Percentiles rank a stretch among this genome's conserved stretches.
These are phyloP conservation scores for Onygenales sp. DNA, from an alignment of 2,329 filamentous ascomycete genomes.

Conservation along the genomic window DNA sequence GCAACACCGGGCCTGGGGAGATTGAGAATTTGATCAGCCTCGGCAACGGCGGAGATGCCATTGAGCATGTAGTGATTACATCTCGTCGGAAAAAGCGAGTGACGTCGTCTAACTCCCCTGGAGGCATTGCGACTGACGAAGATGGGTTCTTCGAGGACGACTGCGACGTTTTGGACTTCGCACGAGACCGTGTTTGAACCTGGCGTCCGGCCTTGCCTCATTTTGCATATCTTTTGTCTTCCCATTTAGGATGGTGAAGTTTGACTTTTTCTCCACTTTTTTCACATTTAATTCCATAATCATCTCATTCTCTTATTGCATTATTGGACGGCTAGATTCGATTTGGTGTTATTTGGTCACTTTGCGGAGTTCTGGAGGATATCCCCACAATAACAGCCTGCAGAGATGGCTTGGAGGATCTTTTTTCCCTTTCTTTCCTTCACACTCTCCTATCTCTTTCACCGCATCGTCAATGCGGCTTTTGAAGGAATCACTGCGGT, in stretches of 20 bases:
- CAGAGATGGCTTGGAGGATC: too few species aligned
- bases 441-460: too few species aligned
- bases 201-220: too few species aligned
- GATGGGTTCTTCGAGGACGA: slow-evolving; percentile 87
- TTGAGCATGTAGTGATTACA: slow-evolving; percentile 73
- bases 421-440: too few species aligned
- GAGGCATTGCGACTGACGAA: slow-evolving; percentile 38
- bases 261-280: neutral
- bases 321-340: neutral
- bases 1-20: slow-evolving; percentile 24
- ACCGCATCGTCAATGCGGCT: too few species aligned
- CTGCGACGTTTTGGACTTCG: slow-evolving; percentile 84
- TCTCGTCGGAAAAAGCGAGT: slow-evolving; percentile 58
- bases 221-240: neutral
- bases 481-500: too few species aligned
- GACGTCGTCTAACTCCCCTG: slow-evolving; percentile 5
- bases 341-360: neutral
- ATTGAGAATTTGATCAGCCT: slow-evolving; percentile 44
- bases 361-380: neutral
- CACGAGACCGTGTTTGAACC: slow-evolving; percentile 44
- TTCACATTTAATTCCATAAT: neutral
- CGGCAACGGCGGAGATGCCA: slow-evolving; percentile 44
- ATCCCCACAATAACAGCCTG: neutral
- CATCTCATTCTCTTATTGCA: neutral
- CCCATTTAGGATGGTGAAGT: neutral